Conservation (phyloP, 2,329 filamentous ascomycete genomes). For the Beauveria caledonica region DNA sequence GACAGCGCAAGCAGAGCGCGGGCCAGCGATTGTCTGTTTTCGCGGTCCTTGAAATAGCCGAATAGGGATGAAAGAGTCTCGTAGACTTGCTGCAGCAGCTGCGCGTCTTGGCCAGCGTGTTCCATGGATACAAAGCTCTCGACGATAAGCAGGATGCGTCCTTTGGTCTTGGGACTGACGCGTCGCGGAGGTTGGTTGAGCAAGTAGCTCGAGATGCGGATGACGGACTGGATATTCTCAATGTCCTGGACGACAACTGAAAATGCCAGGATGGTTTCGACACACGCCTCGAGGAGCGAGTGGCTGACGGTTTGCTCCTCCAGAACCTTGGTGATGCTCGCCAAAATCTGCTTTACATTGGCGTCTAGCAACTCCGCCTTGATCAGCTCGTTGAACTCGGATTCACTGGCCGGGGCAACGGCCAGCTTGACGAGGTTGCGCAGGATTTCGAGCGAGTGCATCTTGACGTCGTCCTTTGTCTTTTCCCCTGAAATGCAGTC, state of each 20-base stretch:
- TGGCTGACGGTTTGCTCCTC: slow-evolving; percentile 54
- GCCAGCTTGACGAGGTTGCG: slow-evolving; percentile 58
- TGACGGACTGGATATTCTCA: slow-evolving; percentile 64
- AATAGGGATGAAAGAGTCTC: slow-evolving; percentile 73
- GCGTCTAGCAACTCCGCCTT: slow-evolving; percentile 47
- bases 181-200: slow-evolving; percentile 76
- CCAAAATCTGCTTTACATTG: slow-evolving; percentile 52
- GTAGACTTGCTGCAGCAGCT: slow-evolving; percentile 58
- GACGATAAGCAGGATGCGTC: slow-evolving; percentile 69
- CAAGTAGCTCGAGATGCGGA: slow-evolving; percentile 72
- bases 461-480: slow-evolving; percentile 78
- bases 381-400: slow-evolving; percentile 49
- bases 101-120: slow-evolving; percentile 28
- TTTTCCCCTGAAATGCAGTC: slow-evolving; percentile 64
- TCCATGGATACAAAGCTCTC: slow-evolving; percentile 70
- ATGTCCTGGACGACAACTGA: slow-evolving; percentile 61
- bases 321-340: slow-evolving; percentile 61
- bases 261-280: slow-evolving; percentile 70
- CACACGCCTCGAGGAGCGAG: slow-evolving; percentile 68
- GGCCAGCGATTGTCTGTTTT: slow-evolving; percentile 66
- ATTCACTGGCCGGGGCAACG: slow-evolving; percentile 43
- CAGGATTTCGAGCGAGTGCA: slow-evolving; percentile 71
- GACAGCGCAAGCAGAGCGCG: slow-evolving; percentile 66
- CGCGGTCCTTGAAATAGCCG: slow-evolving; percentile 78
- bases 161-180: slow-evolving; percentile 77